Conservation (phyloP, 345 rosid species). For the Carallia pectinifolia region DNA sequence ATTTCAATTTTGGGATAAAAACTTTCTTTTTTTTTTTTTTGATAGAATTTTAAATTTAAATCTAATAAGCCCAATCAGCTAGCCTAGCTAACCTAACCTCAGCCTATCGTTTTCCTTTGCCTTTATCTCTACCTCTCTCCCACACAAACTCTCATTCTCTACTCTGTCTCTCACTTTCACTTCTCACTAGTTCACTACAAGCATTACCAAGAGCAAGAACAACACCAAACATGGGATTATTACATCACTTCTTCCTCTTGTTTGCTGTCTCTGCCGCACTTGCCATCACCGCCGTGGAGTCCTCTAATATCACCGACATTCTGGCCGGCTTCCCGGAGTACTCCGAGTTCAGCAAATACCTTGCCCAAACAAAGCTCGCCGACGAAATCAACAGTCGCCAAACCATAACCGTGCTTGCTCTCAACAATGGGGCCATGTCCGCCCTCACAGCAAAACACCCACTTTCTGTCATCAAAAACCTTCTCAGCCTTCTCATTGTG, state of each 20-base stretch:
- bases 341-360: conserved; percentile 71
- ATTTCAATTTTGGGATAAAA: too few relatives aligned
- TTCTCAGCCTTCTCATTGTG: conserved; percentile 66
- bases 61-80: too few relatives aligned
- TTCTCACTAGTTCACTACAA: too few relatives aligned
- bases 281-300: conserved; percentile 22
- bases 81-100: too few relatives aligned
- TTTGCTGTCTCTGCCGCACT: conserved; percentile 32
- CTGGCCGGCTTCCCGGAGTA: conserved; percentile 63
- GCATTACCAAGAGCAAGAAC: too few relatives aligned
- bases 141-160: too few relatives aligned
- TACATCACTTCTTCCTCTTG: conserved; percentile 16
- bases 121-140: too few relatives aligned
- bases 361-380: conserved; percentile 68
- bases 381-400: conserved; percentile 89
- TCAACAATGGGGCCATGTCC: conserved; percentile 82
- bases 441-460: conserved; percentile 61
- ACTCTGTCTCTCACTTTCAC: too few relatives aligned
- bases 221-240: conserved; percentile 33
- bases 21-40: too few relatives aligned
- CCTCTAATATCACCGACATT: conserved; percentile 77
- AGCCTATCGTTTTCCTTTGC: too few relatives aligned
- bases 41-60: too few relatives aligned
- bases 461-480: conserved; percentile 68
- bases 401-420: conserved; percentile 73